phyloP scores from a whole-genome alignment of 306 rosid genomes.

The Casuarina equisetifolia region DNA sequence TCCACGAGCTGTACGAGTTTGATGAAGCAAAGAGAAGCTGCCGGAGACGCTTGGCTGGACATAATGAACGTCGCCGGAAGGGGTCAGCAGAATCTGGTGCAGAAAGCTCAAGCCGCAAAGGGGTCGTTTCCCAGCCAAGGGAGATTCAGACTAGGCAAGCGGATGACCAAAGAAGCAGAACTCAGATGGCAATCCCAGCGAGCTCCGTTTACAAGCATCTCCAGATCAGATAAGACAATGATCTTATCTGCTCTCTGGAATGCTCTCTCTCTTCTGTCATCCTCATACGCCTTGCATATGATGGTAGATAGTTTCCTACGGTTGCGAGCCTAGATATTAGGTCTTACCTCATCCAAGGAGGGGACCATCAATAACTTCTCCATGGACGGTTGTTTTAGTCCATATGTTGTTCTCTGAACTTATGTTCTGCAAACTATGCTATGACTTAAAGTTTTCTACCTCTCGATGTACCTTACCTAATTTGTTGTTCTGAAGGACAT shows the following conservation, averaged over 20 bases:
- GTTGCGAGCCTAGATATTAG: neutral
- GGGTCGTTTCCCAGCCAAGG: constrained; percentile 28
- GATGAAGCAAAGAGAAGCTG: constrained; percentile 95
- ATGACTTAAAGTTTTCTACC: neutral
- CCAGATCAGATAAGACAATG: constrained; percentile 45
- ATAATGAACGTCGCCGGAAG: constrained; percentile 83
- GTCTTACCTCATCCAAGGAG: neutral
- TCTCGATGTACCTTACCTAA: neutral
- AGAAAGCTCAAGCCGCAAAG: constrained; percentile 47
- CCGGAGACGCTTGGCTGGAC: constrained; percentile 77
- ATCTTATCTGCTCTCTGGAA: neutral
- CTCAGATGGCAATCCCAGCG: constrained; percentile 42
- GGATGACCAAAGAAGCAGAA: constrained; percentile 44
- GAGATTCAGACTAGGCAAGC: constrained; percentile 40
- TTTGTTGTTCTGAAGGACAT: too few species aligned
- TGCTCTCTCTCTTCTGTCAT: constrained; percentile 92
- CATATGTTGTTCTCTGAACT: neutral
- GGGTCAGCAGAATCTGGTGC: constrained; percentile 42
- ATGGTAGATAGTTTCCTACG: neutral
- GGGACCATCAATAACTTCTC: neutral
- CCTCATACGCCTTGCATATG: neutral
- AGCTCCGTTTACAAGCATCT: constrained; percentile 52
- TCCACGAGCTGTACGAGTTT: constrained; percentile 80
- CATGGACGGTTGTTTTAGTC: neutral
- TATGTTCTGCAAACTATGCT: neutral